phyloP scores from a whole-genome alignment of 805 yeast genomes.

The Candida anglica region DNA sequence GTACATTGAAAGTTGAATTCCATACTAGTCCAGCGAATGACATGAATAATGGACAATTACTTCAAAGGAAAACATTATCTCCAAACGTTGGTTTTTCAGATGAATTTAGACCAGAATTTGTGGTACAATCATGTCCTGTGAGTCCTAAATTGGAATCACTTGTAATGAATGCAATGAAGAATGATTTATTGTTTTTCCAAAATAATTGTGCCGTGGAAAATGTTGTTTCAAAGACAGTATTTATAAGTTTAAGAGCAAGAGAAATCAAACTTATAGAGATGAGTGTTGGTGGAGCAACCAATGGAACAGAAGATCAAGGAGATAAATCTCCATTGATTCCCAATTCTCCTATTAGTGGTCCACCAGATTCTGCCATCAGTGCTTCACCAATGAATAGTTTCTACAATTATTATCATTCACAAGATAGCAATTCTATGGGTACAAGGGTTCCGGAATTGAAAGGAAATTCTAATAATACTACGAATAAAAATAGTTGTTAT shows the following conservation, averaged over 20 bases:
- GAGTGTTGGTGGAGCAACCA: slow-evolving; percentile 18
- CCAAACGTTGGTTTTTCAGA: slow-evolving; percentile 43
- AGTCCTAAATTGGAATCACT: slow-evolving; percentile 47
- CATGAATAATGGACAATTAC: too few relatives aligned
- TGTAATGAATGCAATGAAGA: slow-evolving; percentile 48
- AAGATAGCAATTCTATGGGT: too few relatives aligned
- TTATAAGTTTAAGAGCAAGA: slow-evolving; percentile 40
- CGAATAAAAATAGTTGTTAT: slow-evolving; percentile 15
- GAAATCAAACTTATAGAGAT: slow-evolving; percentile 44
- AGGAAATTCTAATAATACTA: slow-evolving; percentile 3
- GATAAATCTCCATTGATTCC: too few relatives aligned
- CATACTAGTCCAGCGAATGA: too few relatives aligned
- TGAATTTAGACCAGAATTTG: slow-evolving; percentile 50
- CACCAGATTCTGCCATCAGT: not conserved
- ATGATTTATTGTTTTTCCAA: slow-evolving; percentile 43
- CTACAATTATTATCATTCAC: too few relatives aligned
- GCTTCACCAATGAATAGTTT: not conserved
- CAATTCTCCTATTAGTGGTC: not conserved
- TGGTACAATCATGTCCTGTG: slow-evolving; percentile 52
- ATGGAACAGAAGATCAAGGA: not conserved
- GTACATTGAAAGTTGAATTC: too few relatives aligned
- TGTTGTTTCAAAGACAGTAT: slow-evolving; percentile 33
- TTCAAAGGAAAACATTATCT: slow-evolving; percentile 14
- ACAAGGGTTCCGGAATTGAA: too few relatives aligned
- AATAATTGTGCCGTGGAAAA: slow-evolving; percentile 28